Base-by-base conservation (phyloP, 495 filamentous ascomycete genomes). In the Aspergillus sparsus region DNA sequence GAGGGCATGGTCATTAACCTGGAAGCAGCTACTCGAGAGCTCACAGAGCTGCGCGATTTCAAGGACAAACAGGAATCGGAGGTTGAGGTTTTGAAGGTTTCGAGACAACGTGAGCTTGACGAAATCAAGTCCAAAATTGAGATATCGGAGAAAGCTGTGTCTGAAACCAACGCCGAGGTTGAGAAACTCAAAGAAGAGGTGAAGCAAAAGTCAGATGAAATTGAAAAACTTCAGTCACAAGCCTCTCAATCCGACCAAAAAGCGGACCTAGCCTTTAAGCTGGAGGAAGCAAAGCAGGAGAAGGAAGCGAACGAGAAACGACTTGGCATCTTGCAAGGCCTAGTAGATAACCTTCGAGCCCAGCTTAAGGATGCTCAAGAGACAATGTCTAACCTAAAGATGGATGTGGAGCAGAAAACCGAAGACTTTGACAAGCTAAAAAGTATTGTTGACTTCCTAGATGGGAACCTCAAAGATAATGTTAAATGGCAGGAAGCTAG, bases 1-100 rank as follows among this genome's bases (percentile, higher is more conserved):
- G 77, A 86, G 59, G 80, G 82, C 16, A 83, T 90, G 74, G 83
- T 83, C 1, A 77, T 83, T 58, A 86, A 78, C 58, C 70, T 89
- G 31, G 86, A 89, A 67, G 77, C 77, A 11, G 79, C 84, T 0
- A 83, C 82, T 6, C 70, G 82, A 16, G 85, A 89, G 64, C 75
- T 87, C 5, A 78, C 79, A 36, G 79, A 84, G 55, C 59, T 82
- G 37, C 80, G 82, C 31, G 87, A 89, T 39, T 74, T 70, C 49
- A 82, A 80, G 58, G 84, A 83, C n/a, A 77, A 77, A 15, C 77
- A 83, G 52, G 76, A 80, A 34, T 66, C 76, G 1, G 79, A 67
- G 73, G 82, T 74, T 63, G 82, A 71, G 46, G 60, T 53, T 12
- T 31, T 76, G 36, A 74, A 71, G 57, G 63, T 66, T 7, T 66